Base-by-base conservation (phyloP, 2,329 filamentous ascomycete genomes). In the Sphaerulina populicola region DNA sequence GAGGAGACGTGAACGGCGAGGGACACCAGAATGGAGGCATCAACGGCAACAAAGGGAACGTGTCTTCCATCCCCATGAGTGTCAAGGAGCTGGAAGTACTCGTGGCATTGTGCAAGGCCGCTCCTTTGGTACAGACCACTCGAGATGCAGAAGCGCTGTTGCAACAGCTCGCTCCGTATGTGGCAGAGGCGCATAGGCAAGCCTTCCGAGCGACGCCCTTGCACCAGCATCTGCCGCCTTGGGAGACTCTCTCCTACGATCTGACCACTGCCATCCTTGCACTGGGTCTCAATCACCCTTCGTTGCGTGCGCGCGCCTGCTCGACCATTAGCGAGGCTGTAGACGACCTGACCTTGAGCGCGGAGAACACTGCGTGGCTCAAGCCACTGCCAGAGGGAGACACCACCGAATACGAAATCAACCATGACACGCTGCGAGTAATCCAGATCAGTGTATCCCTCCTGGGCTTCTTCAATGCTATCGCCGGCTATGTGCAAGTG, bases 51-150 rank as follows among this genome's bases (percentile, higher is more conserved):
- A 30, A 52, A 40, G 49, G 47, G 9, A 54, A 55, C 36, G 54
- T 55, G 15, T 60, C 64, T 6, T 59, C 60, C 18, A 61, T 69
- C 9, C 68, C 67, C 1, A 74, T 73, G 67, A 69, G 83, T 47
- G 81, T 90, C 48, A 83, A 87, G 63, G 94, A 98, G 74, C 84
- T 95, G 60, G 91, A 98, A 68, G 86, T 94, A 47, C 77, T 98
- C 23, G 73, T 97, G 23, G 88, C 93, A 39, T 77, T 98, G 23
- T 97, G 91, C 74, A 91, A 90, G 71, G 88, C 91, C 47, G 88
- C 90, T 3, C 85, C 88, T 3, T 78, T 81, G 21, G 77, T 97
- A 23, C 77, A 82, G 47, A 82, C 81, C 41, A 69, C 74, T 38
- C 80, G 87, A 54, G 85, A 86, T 64, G 90, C 89, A 27, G 81